Evolutionary conservation across 768 basidiomycete genomes (phyloP), one percentile per base, ranked within the genome.

Genomic region (Amanita phalloides): DNA sequence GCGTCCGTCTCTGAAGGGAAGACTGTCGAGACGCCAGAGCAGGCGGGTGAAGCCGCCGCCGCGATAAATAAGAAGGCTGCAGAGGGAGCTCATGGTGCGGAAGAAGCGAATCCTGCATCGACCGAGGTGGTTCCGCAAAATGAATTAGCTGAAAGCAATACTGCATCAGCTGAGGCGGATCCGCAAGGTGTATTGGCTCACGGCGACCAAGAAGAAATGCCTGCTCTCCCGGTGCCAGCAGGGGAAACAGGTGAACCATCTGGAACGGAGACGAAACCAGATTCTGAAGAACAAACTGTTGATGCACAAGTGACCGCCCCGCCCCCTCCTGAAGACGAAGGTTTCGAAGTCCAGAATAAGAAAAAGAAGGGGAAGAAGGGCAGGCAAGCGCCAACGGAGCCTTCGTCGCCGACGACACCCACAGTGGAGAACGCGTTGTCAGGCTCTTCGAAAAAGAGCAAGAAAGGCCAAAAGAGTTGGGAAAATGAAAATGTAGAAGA

Each of bases 311-410:
- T 17, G 20, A 36, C 30, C 14, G 25, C 23, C n/a, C 35, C 48
- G 25, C 43, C 21, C 2, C 51, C 37, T 21, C 45, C 10, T n/a
- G 54, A 32, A 1, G 56, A 48, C 17, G 58, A 49, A 8, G 58
- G 47, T 4, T 57, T 39, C 38, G 45, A 38, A 58, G 53, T 28
- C 10, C 32, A 32, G 32, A 32, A 9, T 30, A 60, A 60, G 51
- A 58, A 57, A 45, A 57, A 59, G 53, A 58, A 61, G 54, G 56
- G 58, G 25, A 60, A 60, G 43, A 64, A 65, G 48, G 58, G 51
- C 51, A 57, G 55, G 10, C 13, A 43, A 52, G 30, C 6, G 9
- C 46, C 8, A 35, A 23, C 26, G 14, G 30, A 44, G 26, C 23
- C 32, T 36, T n/a, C n/a, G 6, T n/a, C 30, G n/a, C 30, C 30